A percentile compares a stretch with the other conserved stretches of the same genome.
phyloP scores from a whole-genome alignment of 1,284 basidiomycete species.

The Coniferiporia sulphurascens region DNA sequence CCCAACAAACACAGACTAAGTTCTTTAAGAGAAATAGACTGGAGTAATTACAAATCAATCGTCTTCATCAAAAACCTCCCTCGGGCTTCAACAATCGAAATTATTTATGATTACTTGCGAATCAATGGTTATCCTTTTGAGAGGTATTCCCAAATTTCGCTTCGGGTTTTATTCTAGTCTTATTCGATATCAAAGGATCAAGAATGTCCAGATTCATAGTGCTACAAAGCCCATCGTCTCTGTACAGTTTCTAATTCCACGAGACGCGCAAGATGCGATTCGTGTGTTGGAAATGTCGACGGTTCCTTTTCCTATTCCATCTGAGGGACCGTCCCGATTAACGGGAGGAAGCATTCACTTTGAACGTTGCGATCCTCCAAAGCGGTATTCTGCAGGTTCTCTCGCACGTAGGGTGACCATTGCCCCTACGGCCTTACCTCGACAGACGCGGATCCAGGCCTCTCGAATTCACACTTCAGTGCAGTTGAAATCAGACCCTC shows the following conservation, averaged over 20 bases:
- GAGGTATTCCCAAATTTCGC: neutral
- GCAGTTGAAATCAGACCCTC: neutral
- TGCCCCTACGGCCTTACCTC: neutral
- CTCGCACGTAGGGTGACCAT: neutral
- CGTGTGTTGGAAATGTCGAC: neutral
- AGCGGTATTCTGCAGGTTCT: slow-evolving; percentile 18
- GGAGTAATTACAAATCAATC: neutral
- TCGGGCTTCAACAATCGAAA: neutral
- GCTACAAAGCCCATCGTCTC: neutral
- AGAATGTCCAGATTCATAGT: neutral
- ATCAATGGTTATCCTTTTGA: neutral
- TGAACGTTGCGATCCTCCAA: slow-evolving; percentile 6
- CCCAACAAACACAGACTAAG: too few species aligned
- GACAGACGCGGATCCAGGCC: neutral
- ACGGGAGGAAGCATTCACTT: neutral
- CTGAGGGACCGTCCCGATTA: neutral
- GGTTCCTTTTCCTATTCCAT: neutral
- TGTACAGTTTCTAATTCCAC: neutral
- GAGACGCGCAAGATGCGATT: neutral
- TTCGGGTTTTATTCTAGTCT: neutral
- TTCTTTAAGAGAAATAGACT: neutral
- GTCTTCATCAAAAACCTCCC: neutral
- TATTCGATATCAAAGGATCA: neutral
- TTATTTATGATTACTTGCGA: neutral
- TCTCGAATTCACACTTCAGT: neutral